Base-by-base conservation (phyloP, 352 stramenopile genomes). In the Phytophthora idaei region DNA sequence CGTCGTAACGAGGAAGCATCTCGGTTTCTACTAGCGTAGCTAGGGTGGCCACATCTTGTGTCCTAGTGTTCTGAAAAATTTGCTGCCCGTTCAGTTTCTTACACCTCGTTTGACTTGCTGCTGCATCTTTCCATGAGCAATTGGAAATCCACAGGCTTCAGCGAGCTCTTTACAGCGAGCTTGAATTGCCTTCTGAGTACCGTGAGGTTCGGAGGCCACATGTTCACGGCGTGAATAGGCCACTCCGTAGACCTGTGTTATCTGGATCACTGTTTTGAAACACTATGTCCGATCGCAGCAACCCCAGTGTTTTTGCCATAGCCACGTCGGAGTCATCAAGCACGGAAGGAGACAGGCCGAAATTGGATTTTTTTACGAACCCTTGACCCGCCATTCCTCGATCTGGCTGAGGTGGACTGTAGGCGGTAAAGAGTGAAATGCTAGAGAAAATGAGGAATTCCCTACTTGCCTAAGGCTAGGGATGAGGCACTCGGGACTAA, bases 41-140 rank as follows among this genome's bases (percentile, higher is more conserved):
- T 1, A 41, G 7, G 2, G 28, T 2, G 4, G 28, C 27, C 0
- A 39, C 12, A n/a, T n/a, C 17, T 27, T 57, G 21, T 0, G 53
- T 68, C 0, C 53, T 64, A 14, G 52, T 28, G 4, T 25, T 61
- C 41, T 64, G 50, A 12, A 60, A 63, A 42, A 61, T 58, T 15
- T 59, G 61, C 14, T 67, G 44, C 0, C 53, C 37, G 36, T 67
- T 67, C 1, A 71, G 61, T 12, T 57, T 52, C 28, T 71, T 74
- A 46, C 61, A 74, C 54, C 5, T 53, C 0, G 2, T 45, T 42
- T n/a, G 36, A 3, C 25, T 61, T 61, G 2, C 14, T 15, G 14
- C 11, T 25, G 14, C 34, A 53, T 11, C 15, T 21, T 4, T 45
- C 29, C 1, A 17, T 3, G 3, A 63, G 25, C 10, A 41, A 36